Evolutionary conservation across 2,329 filamentous ascomycete species (phyloP).

Genomic region (Acephala macrosclerotiorum): DNA sequence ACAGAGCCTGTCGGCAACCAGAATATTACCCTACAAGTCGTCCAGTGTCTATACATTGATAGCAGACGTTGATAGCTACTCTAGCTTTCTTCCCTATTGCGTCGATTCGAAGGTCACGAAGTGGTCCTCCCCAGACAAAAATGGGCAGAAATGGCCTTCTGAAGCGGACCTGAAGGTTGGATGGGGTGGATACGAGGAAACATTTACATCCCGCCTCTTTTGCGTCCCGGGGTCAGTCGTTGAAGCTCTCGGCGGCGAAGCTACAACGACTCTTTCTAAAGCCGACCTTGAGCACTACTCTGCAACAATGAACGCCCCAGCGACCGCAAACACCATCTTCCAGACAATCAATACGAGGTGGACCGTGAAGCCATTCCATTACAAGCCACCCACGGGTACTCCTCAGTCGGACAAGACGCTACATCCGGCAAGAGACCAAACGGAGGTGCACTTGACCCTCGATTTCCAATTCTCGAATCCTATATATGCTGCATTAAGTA

Average conservation of each 20-base stretch:
- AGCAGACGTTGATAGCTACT: slow-evolving; percentile 86
- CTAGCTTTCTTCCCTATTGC: slow-evolving; percentile 91
- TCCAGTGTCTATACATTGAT: slow-evolving; percentile 82
- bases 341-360: slow-evolving; percentile 74
- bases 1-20: slow-evolving; percentile 75
- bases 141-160: slow-evolving; percentile 66
- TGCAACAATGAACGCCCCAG: slow-evolving; percentile 44
- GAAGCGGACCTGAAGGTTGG: slow-evolving; percentile 84
- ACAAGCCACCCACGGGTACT: slow-evolving; percentile 51
- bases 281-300: slow-evolving; percentile 51
- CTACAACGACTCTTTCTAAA: slow-evolving; percentile 52
- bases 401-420: slow-evolving; percentile 41
- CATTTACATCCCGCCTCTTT: slow-evolving; percentile 80
- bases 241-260: slow-evolving; percentile 76
- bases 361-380: slow-evolving; percentile 63
- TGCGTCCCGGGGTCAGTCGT: slow-evolving; percentile 78
- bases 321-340: slow-evolving; percentile 62
- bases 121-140: slow-evolving; percentile 65
- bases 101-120: slow-evolving; percentile 77
- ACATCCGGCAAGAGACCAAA: slow-evolving; percentile 54
- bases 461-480: slow-evolving; percentile 88
- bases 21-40: slow-evolving; percentile 78
- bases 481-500: slow-evolving; percentile 83
- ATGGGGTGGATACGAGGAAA: slow-evolving; percentile 84
- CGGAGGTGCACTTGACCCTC: slow-evolving; percentile 78